phyloP scores from a whole-genome alignment of 192 early-diverging fungal genomes.

The Linderina pennispora region DNA sequence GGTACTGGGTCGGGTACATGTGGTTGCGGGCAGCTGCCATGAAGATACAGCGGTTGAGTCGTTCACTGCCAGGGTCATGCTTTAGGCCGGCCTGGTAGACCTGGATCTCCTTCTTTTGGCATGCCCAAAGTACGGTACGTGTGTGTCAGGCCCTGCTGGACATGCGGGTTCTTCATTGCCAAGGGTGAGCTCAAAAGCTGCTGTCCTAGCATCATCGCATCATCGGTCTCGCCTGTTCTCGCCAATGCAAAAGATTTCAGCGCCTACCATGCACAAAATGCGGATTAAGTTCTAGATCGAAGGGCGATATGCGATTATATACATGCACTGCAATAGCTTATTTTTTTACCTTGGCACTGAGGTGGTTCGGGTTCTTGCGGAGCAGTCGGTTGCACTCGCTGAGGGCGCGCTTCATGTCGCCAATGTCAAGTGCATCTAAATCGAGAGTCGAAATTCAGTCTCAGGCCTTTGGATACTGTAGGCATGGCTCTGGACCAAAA shows the following conservation, averaged over 20 bases:
- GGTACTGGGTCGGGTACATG: slow-evolving; percentile 49
- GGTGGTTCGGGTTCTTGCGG: slow-evolving; percentile 27
- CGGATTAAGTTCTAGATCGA: too few species aligned
- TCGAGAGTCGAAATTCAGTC: neutral
- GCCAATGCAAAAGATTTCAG: slow-evolving; percentile 69
- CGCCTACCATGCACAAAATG: too few species aligned
- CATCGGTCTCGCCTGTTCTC: slow-evolving; percentile 55
- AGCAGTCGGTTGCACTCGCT: slow-evolving; percentile 25
- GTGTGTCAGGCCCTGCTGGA: slow-evolving; percentile 18
- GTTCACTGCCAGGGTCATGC: slow-evolving; percentile 59
- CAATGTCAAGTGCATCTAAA: slow-evolving; percentile 24
- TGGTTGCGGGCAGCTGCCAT: slow-evolving; percentile 69
- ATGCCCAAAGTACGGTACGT: slow-evolving; percentile 14
- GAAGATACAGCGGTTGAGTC: slow-evolving; percentile 69
- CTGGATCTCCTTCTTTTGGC: slow-evolving; percentile 57
- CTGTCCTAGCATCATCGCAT: slow-evolving; percentile 56
- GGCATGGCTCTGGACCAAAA: too few species aligned
- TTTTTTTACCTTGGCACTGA: slow-evolving; percentile 47
- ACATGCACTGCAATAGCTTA: too few species aligned
- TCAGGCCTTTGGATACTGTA: too few species aligned
- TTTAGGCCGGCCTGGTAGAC: slow-evolving; percentile 67
- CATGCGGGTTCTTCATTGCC: slow-evolving; percentile 20
- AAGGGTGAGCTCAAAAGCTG: slow-evolving; percentile 45
- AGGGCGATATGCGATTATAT: too few species aligned
- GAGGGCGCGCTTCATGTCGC: slow-evolving; percentile 13